Evolutionary conservation across 331 rosid species (phyloP).

Genomic region (Arachis monticola): DNA sequence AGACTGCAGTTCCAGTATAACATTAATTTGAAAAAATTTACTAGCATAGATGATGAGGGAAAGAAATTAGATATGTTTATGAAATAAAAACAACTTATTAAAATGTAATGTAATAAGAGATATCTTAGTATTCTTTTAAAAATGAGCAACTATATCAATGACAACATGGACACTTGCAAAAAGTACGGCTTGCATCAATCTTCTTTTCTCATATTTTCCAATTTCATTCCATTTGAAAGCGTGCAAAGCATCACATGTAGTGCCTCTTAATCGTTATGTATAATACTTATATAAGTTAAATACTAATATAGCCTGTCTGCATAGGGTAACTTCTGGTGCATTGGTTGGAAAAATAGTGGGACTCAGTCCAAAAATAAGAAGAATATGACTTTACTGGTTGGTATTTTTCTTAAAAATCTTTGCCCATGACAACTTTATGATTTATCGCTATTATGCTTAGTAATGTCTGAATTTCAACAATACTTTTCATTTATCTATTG

Average conservation of each 20-base stretch:
- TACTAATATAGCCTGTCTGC: constrained; percentile 45
- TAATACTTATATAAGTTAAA: constrained; percentile 10
- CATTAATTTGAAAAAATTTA: constrained; percentile 1
- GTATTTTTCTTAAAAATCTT: constrained; percentile 49
- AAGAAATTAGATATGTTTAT: not conserved
- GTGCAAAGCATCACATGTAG: not conserved
- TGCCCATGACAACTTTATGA: not conserved
- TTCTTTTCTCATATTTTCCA: constrained; percentile 2
- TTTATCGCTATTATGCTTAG: not conserved
- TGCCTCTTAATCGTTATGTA: constrained; percentile 7
- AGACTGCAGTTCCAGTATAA: constrained; percentile 12
- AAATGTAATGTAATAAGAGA: not conserved
- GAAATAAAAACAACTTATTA: constrained; percentile 2
- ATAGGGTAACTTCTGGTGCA: constrained; percentile 84
- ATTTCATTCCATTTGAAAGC: constrained; percentile 26
- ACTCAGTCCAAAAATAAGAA: constrained; percentile 74
- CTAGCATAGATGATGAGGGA: not conserved
- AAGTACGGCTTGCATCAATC: constrained; percentile 1
- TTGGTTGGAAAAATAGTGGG: constrained; percentile 99
- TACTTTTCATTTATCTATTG: no score
- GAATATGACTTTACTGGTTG: constrained; percentile 94
- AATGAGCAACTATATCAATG: constrained; percentile 8
- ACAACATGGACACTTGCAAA: not conserved
- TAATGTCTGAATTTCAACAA: no score
- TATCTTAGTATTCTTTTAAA: not conserved